Evolutionary conservation across 2,329 filamentous ascomycete species (phyloP), one percentile per base, ranked within the genome.

Genomic region (Nothophoma quercina): DNA sequence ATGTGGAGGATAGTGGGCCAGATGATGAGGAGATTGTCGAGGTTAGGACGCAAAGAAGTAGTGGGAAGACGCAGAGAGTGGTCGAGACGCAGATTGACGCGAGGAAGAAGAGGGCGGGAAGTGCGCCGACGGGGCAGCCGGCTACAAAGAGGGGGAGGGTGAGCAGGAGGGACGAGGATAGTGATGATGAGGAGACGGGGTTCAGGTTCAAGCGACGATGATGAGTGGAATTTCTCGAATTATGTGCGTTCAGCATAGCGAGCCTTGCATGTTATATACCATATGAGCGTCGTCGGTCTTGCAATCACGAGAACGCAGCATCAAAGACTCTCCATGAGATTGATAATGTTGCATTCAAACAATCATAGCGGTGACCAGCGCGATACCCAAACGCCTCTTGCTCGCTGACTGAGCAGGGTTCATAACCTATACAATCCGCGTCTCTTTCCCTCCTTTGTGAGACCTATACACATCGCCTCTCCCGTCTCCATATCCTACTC

Each of bases 131-230:
- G 15, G 63, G 59, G 21, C 63, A 64, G 45, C 69, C 70, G 10
- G 56, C 60, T 29, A 59, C 57, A 21, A 74, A 72, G 65, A 68
- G 61, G 47, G 61, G 59, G 4, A 66, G 62, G 22, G 36, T 59
- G 22, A 28, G 44, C 4, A 58, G 53, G 35, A 60, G 63, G 26
- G 70, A 74, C 6, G 80, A 82, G 6, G 81, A 80, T 33, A 83
- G 83, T 35, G 83, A 83, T 63, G 83, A 84, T 22, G 83, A 85
- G 62, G 82, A 81, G 57, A 73, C 80, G 51, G 81, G 81, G 25
- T 84, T 84, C 60, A 77, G 80, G 47, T 85, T 86, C 59, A 78
- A 79, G 59, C 74, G 62, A 40, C 60, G 61, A 36, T 54, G 46
- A 34, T 57, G 50, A 33, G 32, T n/a, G 7, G 10, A n/a, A n/a